Base-by-base conservation (phyloP, 2,329 filamentous ascomycete genomes). In the Aspergillus brasiliensis region DNA sequence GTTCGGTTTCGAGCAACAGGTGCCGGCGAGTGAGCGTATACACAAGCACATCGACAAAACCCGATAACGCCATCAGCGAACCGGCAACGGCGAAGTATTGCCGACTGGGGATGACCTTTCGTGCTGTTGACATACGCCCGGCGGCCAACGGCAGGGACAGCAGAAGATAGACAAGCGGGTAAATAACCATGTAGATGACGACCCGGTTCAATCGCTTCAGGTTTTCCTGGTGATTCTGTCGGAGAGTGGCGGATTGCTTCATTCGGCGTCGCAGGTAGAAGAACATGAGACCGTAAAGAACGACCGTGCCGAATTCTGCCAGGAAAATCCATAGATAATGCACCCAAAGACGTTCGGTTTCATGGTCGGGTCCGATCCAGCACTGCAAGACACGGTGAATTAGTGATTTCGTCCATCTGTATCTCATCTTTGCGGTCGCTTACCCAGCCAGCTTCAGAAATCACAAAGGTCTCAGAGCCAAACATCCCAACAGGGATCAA, bases 91-190 rank as follows among this genome's bases (percentile, higher is more conserved):
- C 81, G 44, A 84, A 79, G 61, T 81, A 80, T 11, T 76, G 74
- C n/a, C 70, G 70, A 44, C 75, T 74, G 3, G 74, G 71, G 2
- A 64, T 54, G n/a, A 69, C 44, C 17, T 74, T 70, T 4, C 71
- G 67, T 19, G 73, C 74, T 2, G 71, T 72, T 5, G 72, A 69
- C 77, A 80, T 79, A 25, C 77, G 75, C 8, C 75, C 77, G 5
- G 75, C 76, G 1, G 86, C 86, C 10, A 85, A 79, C 0, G 88
- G 88, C 34, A 92, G 80, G 60, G 88, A 90, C 52, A 85, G 62
- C 10, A 87, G 72, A 2, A 84, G 81, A 70, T 90, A 91, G 8
- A 75, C 77, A 10, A 82, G 57, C 2, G 77, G 77, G 58, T 79
- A 80, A 42, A 80, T 74, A 59, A 80, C 75, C 77, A 80, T 80